Evolutionary conservation across 2,329 filamentous ascomycete genomes (phyloP).

Genomic region (Cladophialophora psammophila): DNA sequence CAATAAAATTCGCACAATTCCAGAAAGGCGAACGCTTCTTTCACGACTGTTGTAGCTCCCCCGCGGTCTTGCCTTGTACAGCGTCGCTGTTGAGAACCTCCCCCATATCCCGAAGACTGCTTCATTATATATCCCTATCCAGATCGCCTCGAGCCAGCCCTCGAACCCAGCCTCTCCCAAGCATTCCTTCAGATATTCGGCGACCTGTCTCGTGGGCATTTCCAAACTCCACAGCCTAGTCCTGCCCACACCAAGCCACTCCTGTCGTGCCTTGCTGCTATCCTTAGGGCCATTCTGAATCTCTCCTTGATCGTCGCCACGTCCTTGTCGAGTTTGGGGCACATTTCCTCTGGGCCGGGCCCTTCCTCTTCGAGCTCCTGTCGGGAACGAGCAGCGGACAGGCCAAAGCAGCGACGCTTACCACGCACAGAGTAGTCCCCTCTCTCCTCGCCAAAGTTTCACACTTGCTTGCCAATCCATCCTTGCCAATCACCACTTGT

Average conservation of each 20-base stretch:
- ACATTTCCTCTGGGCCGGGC: constrained; percentile 2
- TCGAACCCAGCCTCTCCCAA: constrained; percentile 19
- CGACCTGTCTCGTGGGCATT: constrained; percentile 22
- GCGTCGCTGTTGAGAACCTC: constrained; percentile 5
- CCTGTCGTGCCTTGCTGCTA: constrained; percentile 18
- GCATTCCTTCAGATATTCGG: constrained; percentile 22
- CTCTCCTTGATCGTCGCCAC: constrained; percentile 19
- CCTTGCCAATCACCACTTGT: constrained; percentile 22
- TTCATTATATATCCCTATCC: constrained; percentile 23
- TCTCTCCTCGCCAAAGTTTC: constrained; percentile 13
- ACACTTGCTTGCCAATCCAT: constrained; percentile 18
- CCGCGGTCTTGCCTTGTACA: no score
- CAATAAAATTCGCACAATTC: no score
- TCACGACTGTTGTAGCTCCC: no score
- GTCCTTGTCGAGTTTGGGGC: constrained; percentile 19
- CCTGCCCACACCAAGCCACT: constrained; percentile 23
- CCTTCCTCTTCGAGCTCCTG: constrained; percentile 1
- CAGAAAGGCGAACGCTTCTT: no score
- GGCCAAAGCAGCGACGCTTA: constrained; percentile 22
- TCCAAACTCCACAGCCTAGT: constrained; percentile 27
- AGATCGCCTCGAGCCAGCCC: constrained; percentile 26
- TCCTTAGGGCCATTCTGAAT: constrained; percentile 19
- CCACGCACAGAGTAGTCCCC: constrained; percentile 9
- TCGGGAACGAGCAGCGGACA: constrained; percentile 14
- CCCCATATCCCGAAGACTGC: constrained; percentile 15